Conservation (phyloP, 1,284 basidiomycete species). For the Porodaedalea pini region DNA sequence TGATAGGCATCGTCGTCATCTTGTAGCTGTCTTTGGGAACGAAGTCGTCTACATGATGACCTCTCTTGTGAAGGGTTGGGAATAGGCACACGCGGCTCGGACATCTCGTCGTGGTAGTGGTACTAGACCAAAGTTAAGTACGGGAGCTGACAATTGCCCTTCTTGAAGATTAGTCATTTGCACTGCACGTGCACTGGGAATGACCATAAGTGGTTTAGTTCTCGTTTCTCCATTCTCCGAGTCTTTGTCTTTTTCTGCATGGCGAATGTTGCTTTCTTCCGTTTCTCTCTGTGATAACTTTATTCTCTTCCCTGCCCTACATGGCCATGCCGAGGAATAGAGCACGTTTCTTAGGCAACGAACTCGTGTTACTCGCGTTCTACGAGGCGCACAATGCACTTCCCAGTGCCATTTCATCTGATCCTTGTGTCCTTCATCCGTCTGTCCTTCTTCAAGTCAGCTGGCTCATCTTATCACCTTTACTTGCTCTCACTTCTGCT, state of each 20-base stretch:
- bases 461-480: no score
- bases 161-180: not conserved
- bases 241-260: no score
- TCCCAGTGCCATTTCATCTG: conserved; percentile 83
- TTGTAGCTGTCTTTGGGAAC: not conserved
- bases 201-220: conserved; percentile 14
- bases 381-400: conserved; percentile 65
- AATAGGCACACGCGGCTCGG: conserved; percentile 17
- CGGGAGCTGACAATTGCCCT: not conserved
- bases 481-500: no score
- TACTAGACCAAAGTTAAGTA: not conserved
- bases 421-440: conserved; percentile 33
- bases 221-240: not conserved
- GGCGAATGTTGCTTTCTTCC: conserved; percentile 9
- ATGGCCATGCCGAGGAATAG: conserved; percentile 75
- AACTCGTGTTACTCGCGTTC: conserved; percentile 58
- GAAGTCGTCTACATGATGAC: conserved; percentile 18
- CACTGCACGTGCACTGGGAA: conserved; percentile 7
- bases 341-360: conserved; percentile 70
- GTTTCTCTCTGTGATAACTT: conserved; percentile 52
- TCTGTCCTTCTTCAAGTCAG: no score
- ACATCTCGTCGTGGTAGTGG: conserved; percentile 17
- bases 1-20: conserved; percentile 29
- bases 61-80: conserved; percentile 2
- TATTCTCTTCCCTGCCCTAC: conserved; percentile 83